Conservation (phyloP, 2,329 filamentous ascomycete species). For the Ceratocystis diversiconidia region DNA sequence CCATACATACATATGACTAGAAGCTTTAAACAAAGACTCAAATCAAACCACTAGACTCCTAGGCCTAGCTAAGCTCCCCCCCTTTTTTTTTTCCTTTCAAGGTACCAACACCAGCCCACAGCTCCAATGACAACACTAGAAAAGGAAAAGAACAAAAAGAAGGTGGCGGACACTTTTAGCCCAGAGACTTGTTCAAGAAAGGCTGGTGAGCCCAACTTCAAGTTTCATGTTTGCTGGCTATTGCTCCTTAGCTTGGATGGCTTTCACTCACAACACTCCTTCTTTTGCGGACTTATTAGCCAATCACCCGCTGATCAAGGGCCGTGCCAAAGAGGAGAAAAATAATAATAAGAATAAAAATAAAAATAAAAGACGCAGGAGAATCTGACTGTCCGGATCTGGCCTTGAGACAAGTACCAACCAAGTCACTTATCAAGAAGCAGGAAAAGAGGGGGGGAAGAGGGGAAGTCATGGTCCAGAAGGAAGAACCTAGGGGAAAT, state of each 20-base stretch:
- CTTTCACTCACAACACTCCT: background rate
- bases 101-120: background rate
- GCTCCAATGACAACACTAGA: background rate
- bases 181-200: background rate
- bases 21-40: background rate
- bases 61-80: background rate
- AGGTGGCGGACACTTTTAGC: background rate
- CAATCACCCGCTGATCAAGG: background rate
- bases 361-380: background rate
- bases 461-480: background rate
- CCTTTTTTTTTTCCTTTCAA: background rate
- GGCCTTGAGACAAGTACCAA: background rate
- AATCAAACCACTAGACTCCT: too few relatives aligned
- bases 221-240: background rate
- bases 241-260: background rate
- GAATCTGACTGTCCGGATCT: background rate
- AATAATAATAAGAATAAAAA: background rate
- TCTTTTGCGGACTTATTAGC: background rate
- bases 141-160: background rate
- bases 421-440: background rate
- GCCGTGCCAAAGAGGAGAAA: background rate
- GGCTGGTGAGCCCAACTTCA: background rate
- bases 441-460: background rate
- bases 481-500: conserved; percentile 1
- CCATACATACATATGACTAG: background rate